Conservation (phyloP, 305 asterid genomes). For the Fraxinus nigra region DNA sequence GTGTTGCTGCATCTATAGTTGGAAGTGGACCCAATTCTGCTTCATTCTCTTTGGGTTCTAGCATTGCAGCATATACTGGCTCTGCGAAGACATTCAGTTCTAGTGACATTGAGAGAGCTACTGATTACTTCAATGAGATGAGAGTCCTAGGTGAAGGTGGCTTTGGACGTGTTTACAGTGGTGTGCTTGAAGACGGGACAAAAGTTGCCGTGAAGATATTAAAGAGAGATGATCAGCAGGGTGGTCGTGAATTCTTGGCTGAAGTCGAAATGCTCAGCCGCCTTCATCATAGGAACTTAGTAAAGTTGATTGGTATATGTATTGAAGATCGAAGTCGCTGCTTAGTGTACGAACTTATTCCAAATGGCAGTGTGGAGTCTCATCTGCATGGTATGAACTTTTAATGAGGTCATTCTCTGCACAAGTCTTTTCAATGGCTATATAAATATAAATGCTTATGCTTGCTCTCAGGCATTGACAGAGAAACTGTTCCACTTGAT, state of each 20-base stretch:
- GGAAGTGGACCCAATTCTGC: constrained; percentile 72
- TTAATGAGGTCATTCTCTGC: not conserved
- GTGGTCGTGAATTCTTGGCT: constrained; percentile 89
- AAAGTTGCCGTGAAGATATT: constrained; percentile 81
- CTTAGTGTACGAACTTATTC: constrained; percentile 79
- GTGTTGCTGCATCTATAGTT: constrained; percentile 44
- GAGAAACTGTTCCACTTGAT: constrained; percentile 71
- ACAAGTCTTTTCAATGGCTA: not conserved
- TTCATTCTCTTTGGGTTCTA: constrained; percentile 68
- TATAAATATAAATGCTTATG: constrained; percentile 9
- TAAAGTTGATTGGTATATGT: constrained; percentile 87
- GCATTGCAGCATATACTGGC: constrained; percentile 79
- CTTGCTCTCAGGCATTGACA: constrained; percentile 61
- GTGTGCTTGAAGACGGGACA: constrained; percentile 75
- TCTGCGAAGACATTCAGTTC: constrained; percentile 73
- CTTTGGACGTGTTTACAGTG: constrained; percentile 86
- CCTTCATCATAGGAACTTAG: constrained; percentile 94
- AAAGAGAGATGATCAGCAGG: constrained; percentile 88
- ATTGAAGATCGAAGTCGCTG: constrained; percentile 81
- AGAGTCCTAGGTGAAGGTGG: constrained; percentile 97
- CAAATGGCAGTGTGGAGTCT: constrained; percentile 93
- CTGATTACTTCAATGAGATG: constrained; percentile 71
- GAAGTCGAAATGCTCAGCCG: constrained; percentile 99
- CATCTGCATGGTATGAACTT: constrained; percentile 74
- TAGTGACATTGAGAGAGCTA: constrained; percentile 71